Base-by-base conservation (phyloP, 208 protist genomes). In the Leishmania major region DNA sequence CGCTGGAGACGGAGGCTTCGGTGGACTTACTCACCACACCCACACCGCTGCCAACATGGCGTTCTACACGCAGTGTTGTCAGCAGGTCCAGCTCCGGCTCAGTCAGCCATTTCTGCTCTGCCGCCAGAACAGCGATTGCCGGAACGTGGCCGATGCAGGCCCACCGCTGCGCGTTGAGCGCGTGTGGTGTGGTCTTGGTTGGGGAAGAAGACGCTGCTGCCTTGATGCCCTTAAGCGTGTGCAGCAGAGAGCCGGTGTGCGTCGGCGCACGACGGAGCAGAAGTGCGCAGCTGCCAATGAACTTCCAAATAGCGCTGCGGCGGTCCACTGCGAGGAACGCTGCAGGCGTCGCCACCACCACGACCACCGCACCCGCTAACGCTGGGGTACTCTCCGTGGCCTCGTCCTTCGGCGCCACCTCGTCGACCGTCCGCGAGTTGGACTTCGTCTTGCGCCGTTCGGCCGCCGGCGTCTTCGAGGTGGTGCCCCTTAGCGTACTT, bases 281-380 rank as follows among this genome's bases (percentile, higher is more conserved):
- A 35, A 84, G 82, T n/a, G 47, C 82, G 79, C 86, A 90, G n/a
- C 82, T 82, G 28, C 88, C 89, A 64, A 96, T 84, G 83, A 87
- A 89, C 73, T 93, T 93, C 93, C 93, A 96, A 49, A 96, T 78
- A 43, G 90, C 93, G 83, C 89, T 94, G 45, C 90, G 84, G 53
- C 83, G 87, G 76, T 96, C 89, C 35, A 91, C 83, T 0, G 75
- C 70, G 37, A 93, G 66, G 71, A 96, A 91, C 13, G 83, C 84
- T 15, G 85, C 83, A 13, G 87, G 83, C 0, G 92, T 91, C 11
- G 85, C 83, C 15, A 96, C 81, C 25, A 94, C 80, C 51, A 93
- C 55, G 7, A 75, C 84, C 49, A 82, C 84, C 35, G 72, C 75
- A 4, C 73, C 70, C 19, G 72, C n/a, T 17, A 84, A 64, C 53